A percentile compares a stretch with the other conserved stretches of the same genome.
These are phyloP conservation scores for Paracamarosporium sp. DNA, from an alignment of 2,329 filamentous ascomycete species.

Conservation along the genomic window DNA sequence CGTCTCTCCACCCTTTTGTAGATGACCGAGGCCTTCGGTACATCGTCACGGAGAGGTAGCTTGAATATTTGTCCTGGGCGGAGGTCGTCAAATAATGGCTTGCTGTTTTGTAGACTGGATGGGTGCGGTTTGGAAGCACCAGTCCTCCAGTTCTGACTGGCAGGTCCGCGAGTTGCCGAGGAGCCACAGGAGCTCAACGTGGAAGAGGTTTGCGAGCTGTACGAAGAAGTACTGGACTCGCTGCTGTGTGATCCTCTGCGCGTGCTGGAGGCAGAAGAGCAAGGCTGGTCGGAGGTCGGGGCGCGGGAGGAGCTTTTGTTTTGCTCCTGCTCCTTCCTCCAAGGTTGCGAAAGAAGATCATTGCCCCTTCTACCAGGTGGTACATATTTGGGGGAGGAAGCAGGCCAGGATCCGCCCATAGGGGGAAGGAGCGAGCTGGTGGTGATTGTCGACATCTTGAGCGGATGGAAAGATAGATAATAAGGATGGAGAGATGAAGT, in stretches of 20 bases:
- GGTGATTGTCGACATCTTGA: neutral
- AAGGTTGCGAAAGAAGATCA: neutral
- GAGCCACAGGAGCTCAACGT: neutral
- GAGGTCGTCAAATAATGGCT: neutral
- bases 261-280: neutral
- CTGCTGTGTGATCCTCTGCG: neutral
- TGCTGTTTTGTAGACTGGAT: neutral
- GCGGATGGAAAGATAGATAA: neutral
- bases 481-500: neutral
- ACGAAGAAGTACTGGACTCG: neutral
- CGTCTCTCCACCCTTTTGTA: neutral
- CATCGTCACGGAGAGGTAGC: neutral
- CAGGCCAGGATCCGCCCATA: neutral
- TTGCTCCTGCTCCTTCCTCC: neutral
- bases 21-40: neutral
- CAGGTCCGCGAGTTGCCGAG: neutral
- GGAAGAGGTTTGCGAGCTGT: neutral
- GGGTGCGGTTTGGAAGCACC: neutral
- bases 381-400: too few species aligned
- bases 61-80: slow-evolving; percentile 1
- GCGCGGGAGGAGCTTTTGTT: neutral
- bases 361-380: too few species aligned
- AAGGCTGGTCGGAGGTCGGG: neutral
- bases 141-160: neutral
- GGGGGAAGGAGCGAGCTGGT: neutral